A percentile compares a stretch with the other conserved stretches of the same genome.
phyloP scores from a whole-genome alignment of 257 asterid genomes.

The Lycium ferocissimum region DNA sequence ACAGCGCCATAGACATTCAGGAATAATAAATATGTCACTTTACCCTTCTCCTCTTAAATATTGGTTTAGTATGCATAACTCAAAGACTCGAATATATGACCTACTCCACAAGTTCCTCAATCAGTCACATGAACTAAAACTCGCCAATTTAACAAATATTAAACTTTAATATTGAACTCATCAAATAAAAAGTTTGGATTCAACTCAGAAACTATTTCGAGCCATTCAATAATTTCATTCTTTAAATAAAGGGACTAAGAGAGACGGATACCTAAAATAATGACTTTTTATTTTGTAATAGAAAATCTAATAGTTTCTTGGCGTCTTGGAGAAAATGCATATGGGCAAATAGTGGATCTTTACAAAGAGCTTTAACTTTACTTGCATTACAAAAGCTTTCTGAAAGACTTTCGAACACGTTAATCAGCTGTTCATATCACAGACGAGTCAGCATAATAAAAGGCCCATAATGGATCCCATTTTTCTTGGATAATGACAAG shows the following conservation, averaged over 20 bases:
- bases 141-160: not conserved
- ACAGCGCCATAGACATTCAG: not conserved
- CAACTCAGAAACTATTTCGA: not conserved
- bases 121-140: not conserved
- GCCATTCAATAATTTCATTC: not conserved
- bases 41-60: not conserved
- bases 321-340: not conserved
- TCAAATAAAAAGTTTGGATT: not conserved
- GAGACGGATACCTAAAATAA: not conserved
- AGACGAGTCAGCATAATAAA: not conserved
- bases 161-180: not conserved
- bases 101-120: not conserved
- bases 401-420: too few species aligned
- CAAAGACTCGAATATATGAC: not conserved
- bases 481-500: not conserved
- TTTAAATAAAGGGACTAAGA: not conserved
- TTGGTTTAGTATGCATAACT: not conserved
- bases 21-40: not conserved
- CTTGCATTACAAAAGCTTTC: too few species aligned
- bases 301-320: not conserved
- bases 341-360: slow-evolving; percentile 3
- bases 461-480: not conserved
- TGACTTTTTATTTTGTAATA: not conserved
- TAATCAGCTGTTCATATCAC: not conserved
- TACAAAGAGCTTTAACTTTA: not conserved